Evolutionary conservation across 1,284 basidiomycete genomes (phyloP).

Genomic region (Sanghuangporus sanghuang): DNA sequence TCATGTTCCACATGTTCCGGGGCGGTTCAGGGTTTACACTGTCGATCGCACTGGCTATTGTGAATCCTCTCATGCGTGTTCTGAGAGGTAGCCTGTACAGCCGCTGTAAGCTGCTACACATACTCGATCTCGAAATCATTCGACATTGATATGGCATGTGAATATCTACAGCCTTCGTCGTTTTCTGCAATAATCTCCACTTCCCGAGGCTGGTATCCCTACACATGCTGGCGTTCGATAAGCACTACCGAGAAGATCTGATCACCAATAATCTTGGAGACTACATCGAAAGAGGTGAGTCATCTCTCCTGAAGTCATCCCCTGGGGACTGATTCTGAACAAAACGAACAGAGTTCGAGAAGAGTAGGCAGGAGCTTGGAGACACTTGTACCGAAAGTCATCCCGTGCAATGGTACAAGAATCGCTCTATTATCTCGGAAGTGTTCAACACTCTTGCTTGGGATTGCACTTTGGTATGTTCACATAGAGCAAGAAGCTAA

Average conservation of each 20-base stretch:
- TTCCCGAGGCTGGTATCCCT: conserved; percentile 11
- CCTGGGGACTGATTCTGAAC: neutral
- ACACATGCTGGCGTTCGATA: neutral
- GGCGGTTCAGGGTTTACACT: neutral
- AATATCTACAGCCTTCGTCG: conserved; percentile 4
- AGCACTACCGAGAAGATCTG: conserved; percentile 3
- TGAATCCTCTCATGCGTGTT: neutral
- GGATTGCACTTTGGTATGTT: neutral
- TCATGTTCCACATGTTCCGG: neutral
- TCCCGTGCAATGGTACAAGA: neutral
- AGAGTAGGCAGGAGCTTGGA: neutral
- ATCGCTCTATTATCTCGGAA: neutral
- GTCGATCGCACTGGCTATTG: neutral
- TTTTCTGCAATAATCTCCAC: neutral
- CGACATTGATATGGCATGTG: neutral
- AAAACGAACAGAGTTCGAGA: neutral
- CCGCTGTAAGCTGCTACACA: neutral
- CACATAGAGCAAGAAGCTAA: neutral
- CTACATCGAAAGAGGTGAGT: conserved; percentile 13
- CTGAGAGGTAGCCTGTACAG: neutral
- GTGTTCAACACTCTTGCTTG: neutral
- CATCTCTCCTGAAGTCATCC: neutral
- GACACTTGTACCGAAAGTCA: neutral
- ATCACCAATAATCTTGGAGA: conserved; percentile 5
- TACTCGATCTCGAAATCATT: neutral